A percentile compares a stretch with the other conserved stretches of the same genome.
phyloP scores from a whole-genome alignment of 2,329 filamentous ascomycete species.

The Talaromyces sp. region DNA sequence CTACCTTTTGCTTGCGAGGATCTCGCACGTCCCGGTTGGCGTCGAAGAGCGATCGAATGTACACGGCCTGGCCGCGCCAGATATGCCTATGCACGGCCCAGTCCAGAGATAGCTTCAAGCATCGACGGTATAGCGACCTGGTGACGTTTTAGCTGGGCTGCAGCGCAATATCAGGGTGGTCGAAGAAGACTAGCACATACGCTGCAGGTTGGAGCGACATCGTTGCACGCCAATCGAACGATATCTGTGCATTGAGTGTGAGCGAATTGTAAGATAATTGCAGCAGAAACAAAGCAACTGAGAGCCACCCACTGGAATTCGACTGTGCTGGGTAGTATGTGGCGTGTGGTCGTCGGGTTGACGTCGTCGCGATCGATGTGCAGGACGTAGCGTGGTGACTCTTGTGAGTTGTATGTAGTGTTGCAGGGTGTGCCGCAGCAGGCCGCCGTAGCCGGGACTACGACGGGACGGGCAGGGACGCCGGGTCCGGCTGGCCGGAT shows the following conservation, averaged over 20 bases:
- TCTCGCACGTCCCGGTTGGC: conserved; percentile 82
- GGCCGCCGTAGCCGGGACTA: background rate
- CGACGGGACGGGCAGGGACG: background rate
- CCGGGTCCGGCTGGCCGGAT: conserved; percentile 16
- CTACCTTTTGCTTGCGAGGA: conserved; percentile 78
- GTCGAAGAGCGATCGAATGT: conserved; percentile 93
- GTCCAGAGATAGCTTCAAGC: conserved; percentile 87
- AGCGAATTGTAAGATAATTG: background rate
- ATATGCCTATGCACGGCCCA: conserved; percentile 91
- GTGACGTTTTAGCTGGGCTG: background rate
- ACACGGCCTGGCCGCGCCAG: conserved; percentile 93
- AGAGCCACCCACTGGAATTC: background rate
- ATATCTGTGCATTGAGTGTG: background rate
- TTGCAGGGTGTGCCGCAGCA: background rate
- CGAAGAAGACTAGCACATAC: conserved; percentile 1
- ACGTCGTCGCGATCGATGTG: background rate
- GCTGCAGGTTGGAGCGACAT: conserved; percentile 13
- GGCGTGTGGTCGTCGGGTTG: conserved; percentile 6
- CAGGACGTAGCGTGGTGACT: background rate
- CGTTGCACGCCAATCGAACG: background rate
- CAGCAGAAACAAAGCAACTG: background rate
- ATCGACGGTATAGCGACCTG: conserved; percentile 79
- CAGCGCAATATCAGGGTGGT: background rate
- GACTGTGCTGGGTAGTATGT: background rate
- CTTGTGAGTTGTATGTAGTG: background rate